These are phyloP conservation scores for Fusarium setosum DNA, from an alignment of 2,329 filamentous ascomycete species.

Conservation along the genomic window DNA sequence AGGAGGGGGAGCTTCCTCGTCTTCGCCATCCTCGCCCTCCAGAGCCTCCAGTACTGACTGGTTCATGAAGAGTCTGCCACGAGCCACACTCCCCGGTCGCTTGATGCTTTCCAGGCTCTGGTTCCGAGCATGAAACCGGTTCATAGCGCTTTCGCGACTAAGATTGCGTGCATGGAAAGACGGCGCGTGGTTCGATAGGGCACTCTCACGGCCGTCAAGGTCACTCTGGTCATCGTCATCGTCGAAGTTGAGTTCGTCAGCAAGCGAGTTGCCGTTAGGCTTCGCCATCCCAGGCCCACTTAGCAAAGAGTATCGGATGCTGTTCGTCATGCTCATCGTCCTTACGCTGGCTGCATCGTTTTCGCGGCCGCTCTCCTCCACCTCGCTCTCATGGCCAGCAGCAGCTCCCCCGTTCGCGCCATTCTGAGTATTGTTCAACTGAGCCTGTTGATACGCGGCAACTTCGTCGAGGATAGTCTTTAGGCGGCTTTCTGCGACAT, in stretches of 20 bases:
- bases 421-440: constrained; percentile 54
- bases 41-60: constrained; percentile 66
- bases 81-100: constrained; percentile 65
- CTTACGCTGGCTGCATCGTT: constrained; percentile 77
- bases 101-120: constrained; percentile 69
- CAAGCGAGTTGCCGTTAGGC: constrained; percentile 78
- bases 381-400: constrained; percentile 64
- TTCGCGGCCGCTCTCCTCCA: constrained; percentile 71
- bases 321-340: constrained; percentile 78
- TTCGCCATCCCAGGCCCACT: constrained; percentile 67
- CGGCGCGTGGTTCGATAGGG: constrained; percentile 60
- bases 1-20: constrained; percentile 54
- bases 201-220: constrained; percentile 75
- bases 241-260: constrained; percentile 90
- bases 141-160: constrained; percentile 67
- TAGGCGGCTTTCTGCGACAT: constrained; percentile 89
- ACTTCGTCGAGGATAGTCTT: constrained; percentile 90
- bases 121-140: constrained; percentile 63
- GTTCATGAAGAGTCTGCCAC: constrained; percentile 65
- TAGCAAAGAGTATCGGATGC: constrained; percentile 79
- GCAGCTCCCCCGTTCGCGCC: constrained; percentile 36
- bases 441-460: constrained; percentile 72
- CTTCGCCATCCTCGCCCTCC: constrained; percentile 65
- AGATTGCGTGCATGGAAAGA: constrained; percentile 62
- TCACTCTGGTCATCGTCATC: constrained; percentile 82